Base-by-base conservation (phyloP, 179 eudicot species). In the Camellia oleifera region DNA sequence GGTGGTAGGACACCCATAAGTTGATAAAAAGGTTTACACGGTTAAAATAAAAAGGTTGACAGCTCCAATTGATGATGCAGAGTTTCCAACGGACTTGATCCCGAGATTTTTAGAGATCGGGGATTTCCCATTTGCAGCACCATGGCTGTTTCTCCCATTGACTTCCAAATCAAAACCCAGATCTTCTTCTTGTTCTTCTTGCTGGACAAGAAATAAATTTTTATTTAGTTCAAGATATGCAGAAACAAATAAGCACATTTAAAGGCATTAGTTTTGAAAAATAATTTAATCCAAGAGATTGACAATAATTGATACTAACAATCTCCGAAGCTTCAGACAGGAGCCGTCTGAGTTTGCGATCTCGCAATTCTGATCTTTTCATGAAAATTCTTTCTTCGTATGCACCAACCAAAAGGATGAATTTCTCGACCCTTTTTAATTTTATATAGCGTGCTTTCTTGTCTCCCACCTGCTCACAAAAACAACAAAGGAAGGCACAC, bases 1-100 rank as follows among this genome's bases (percentile, higher is more conserved):
- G 93, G 93, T 7, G 97, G 97, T 40, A 93, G 85, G 0, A 91
- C 89, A 7, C 85, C 92, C 97, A 93, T 85, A n/a, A 93, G 86
- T 62, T 92, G 97, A 69, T 89, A 90, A 77, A 89, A 91, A 0
- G 97, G 93, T 78, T 64, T 84, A 50, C 90, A 90, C 0, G 94
- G 97, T 0, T 50, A 32, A 74, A 54, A 14, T 0, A 57, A 42
- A 5, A 3, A 10, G 17, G 3, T 14, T 15, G 66, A 26, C 23
- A 46, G 2, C 13, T 23, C 9, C 50, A 63, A 12, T 65, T 40
- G 64, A 9, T 5, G 66, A 12, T 7, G 64, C 23, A 14, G 17
- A 26, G 15, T 60, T 18, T 42, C 4, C 78, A 12, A 52, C 40
- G 11, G 20, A 4, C 23, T 4, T 57, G 45, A 4, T 15, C 12